Evolutionary conservation across 345 rosid species (phyloP).

Genomic region (rapeseed (Brassica napus)): Da-Ae NC_063449.1:35445001-35445500

Average conservation of each 20-base stretch:
- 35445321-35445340: no score
- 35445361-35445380: not conserved
- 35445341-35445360: no score
- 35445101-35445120: conserved; percentile 82
- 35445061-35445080: not conserved
- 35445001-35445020: conserved; percentile 67
- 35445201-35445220: conserved; percentile 25
- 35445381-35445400: not conserved
- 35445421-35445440: no score
- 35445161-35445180: conserved; percentile 38
- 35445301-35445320: no score
- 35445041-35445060: not conserved
- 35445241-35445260: conserved; percentile 45
- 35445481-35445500: no score
- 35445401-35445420: not conserved
- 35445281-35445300: no score
- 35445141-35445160: conserved; percentile 42
- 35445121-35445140: conserved; percentile 76
- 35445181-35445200: conserved; percentile 25
- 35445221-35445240: conserved; percentile 42
- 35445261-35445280: not conserved
- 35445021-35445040: conserved; percentile 37
- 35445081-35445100: conserved; percentile 55
- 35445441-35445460: no score
- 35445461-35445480: no score